A percentile compares a stretch with the other conserved stretches of the same genome.
These are phyloP conservation scores for Leccinum fibrillosum DNA, from an alignment of 768 basidiomycete species.

Conservation along the genomic window DNA sequence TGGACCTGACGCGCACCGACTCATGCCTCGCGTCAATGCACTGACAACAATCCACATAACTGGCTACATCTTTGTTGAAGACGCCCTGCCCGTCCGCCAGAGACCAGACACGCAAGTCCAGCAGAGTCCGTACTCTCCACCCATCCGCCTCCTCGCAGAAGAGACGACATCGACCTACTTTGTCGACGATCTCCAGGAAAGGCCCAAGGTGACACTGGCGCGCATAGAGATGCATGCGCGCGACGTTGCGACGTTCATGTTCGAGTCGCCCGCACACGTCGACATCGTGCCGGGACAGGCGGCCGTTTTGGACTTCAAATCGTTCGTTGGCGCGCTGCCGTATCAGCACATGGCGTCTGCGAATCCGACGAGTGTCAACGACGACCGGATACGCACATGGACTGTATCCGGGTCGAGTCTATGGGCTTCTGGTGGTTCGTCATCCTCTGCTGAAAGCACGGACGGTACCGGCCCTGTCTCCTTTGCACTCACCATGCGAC, in stretches of 20 bases:
- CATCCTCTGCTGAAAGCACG: background rate
- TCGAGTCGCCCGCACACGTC: slow-evolving; percentile 35
- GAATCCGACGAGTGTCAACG: slow-evolving; percentile 53
- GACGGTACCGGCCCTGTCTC: background rate
- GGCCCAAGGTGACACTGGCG: slow-evolving; percentile 29
- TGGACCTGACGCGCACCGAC: slow-evolving; percentile 35
- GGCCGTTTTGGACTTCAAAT: slow-evolving; percentile 51
- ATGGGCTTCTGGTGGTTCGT: slow-evolving; percentile 7
- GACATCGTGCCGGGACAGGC: slow-evolving; percentile 48
- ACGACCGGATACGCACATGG: slow-evolving; percentile 66
- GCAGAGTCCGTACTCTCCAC: slow-evolving; percentile 58
- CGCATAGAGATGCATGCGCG: slow-evolving; percentile 42
- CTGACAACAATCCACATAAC: slow-evolving; percentile 49
- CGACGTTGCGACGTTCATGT: slow-evolving; percentile 55
- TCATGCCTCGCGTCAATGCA: slow-evolving; percentile 57
- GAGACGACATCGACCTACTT: slow-evolving; percentile 38
- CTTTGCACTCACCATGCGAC: slow-evolving; percentile 53
- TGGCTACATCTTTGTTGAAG: slow-evolving; percentile 49
- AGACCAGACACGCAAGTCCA: slow-evolving; percentile 27
- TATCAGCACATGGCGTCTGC: slow-evolving; percentile 55
- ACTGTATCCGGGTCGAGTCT: slow-evolving; percentile 43
- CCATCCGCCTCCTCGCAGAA: slow-evolving; percentile 51
- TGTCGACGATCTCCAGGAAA: slow-evolving; percentile 14
- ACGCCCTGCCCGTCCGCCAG: slow-evolving; percentile 58
- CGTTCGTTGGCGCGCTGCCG: slow-evolving; percentile 43